phyloP scores from a whole-genome alignment of 169 alveolate genomes.

The Cryptosporidium meleagridis region DNA sequence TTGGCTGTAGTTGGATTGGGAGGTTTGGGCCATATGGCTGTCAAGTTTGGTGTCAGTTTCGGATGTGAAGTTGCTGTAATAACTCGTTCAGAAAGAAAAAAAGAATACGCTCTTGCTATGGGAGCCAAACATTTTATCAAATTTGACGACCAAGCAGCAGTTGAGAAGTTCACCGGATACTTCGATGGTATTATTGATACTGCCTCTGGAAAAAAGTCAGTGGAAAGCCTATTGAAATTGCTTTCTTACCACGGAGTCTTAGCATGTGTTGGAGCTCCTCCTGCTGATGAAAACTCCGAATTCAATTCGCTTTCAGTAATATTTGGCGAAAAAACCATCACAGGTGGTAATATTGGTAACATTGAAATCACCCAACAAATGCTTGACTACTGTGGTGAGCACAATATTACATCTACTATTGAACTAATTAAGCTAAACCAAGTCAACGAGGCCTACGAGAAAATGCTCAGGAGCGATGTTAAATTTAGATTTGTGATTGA shows the following conservation, averaged over 20 bases:
- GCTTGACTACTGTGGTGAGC: constrained; percentile 74
- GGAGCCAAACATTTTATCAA: constrained; percentile 60
- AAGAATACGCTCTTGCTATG: constrained; percentile 28
- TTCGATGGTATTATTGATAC: constrained; percentile 72
- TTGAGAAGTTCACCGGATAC: constrained; percentile 24
- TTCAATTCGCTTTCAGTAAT: constrained; percentile 30
- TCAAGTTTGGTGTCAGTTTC: constrained; percentile 80
- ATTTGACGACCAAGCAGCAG: constrained; percentile 18
- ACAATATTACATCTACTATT: constrained; percentile 44
- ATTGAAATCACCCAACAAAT: constrained; percentile 72
- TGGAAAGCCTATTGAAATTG: not conserved
- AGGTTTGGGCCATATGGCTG: constrained; percentile 89
- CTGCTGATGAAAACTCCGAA: constrained; percentile 13
- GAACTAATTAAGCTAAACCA: constrained; percentile 40
- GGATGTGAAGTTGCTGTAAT: constrained; percentile 70
- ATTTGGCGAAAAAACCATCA: constrained; percentile 49
- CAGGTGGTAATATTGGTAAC: constrained; percentile 71
- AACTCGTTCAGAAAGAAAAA: constrained; percentile 57
- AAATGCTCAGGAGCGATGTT: constrained; percentile 67
- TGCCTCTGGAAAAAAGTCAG: constrained; percentile 22
- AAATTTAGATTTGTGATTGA: constrained; percentile 66
- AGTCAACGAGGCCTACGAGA: constrained; percentile 59
- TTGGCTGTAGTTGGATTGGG: constrained; percentile 87
- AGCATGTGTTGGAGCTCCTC: constrained; percentile 76
- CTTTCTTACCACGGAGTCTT: constrained; percentile 48